Base-by-base conservation (phyloP, 768 basidiomycete species). In the Auricularia heimuer region DNA sequence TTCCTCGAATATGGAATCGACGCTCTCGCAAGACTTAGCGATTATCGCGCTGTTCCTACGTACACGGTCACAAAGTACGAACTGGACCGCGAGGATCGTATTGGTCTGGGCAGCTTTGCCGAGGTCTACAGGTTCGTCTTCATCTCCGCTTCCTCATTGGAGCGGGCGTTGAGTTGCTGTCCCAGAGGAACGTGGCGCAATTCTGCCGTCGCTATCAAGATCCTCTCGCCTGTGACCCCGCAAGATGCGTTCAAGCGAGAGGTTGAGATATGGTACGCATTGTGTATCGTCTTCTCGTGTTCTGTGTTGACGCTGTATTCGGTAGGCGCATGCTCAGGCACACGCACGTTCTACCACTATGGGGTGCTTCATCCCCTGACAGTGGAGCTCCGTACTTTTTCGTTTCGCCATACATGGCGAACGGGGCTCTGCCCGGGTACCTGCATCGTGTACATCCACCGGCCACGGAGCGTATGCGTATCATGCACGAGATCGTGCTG, bases 331-430 rank as follows among this genome's bases (percentile, higher is more conserved):
- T 62, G 29, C 35, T 65, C 34, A 37, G 70, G 44, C 91, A 92
- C 70, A 80, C 82, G 11, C 84, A 90, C 68, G 86, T 94, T 3
- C 77, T 93, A 54, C 81, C 83, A 68, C 79, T 94, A 33, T 86
- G 83, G 67, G 92, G 92, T 1, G 56, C 56, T 4, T 90, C 88
- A 34, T 88, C 86, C 69, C 80, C 88, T 0, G 77, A 79, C 7
- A 83, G 83, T 29, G 85, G 87, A 51, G 83, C 85, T 12, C 90
- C 89, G 12, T 92, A 85, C 85, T 90, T 89, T 76, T 82, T 89
- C 62, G 90, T 94, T 61, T 86, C 85, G 69, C 87, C 88, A 44
- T 91, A 88, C 72, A 60, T 60, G 56, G 75, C 81, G 67, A 78
- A 87, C 45, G 89, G 89, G 29, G 85, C 81, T 68, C 75, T 93